A percentile compares a stretch with the other conserved stretches of the same genome.
Evolutionary conservation across 2,329 filamentous ascomycete genomes (phyloP).

Genomic region (Coniella lustricola): DNA sequence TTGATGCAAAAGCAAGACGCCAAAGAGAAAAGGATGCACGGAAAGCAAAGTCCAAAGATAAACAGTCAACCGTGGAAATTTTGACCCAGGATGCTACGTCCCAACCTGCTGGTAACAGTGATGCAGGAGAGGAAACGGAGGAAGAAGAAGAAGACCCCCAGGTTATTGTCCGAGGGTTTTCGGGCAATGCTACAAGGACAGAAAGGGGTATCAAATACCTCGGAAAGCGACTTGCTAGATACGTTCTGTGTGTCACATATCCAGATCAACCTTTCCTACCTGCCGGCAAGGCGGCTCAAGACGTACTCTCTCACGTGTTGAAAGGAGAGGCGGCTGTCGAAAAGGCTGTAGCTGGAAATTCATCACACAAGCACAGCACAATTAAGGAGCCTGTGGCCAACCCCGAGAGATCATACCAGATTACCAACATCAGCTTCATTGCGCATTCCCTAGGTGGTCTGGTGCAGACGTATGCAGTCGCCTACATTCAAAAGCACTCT

Average conservation of each 20-base stretch:
- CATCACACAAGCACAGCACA: constrained; percentile 41
- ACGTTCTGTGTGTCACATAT: constrained; percentile 82
- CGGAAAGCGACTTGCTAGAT: constrained; percentile 88
- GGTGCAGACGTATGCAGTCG: constrained; percentile 88
- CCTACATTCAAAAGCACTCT: constrained; percentile 94
- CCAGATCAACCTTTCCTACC: constrained; percentile 88
- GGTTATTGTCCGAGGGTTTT: constrained; percentile 83
- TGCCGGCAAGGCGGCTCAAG: constrained; percentile 41
- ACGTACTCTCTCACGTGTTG: constrained; percentile 34
- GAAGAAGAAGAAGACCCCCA: constrained; percentile 54
- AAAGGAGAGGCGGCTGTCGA: constrained; percentile 35
- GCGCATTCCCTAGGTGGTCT: constrained; percentile 86
- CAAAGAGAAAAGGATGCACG: constrained; percentile 38
- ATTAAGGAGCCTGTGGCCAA: constrained; percentile 33
- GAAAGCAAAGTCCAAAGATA: not conserved
- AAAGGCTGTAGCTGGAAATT: constrained; percentile 27
- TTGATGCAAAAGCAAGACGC: constrained; percentile 58
- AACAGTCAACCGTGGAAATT: too few relatives aligned
- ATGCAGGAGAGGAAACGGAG: constrained; percentile 9
- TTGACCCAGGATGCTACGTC: too few relatives aligned
- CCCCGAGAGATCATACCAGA: constrained; percentile 57
- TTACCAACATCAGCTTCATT: constrained; percentile 92
- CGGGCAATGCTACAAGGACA: constrained; percentile 82
- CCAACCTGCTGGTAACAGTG: too few relatives aligned
- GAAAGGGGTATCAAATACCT: constrained; percentile 96